phyloP scores from a whole-genome alignment of 495 filamentous ascomycete genomes.

The Hyaloscypha finlandica region DNA sequence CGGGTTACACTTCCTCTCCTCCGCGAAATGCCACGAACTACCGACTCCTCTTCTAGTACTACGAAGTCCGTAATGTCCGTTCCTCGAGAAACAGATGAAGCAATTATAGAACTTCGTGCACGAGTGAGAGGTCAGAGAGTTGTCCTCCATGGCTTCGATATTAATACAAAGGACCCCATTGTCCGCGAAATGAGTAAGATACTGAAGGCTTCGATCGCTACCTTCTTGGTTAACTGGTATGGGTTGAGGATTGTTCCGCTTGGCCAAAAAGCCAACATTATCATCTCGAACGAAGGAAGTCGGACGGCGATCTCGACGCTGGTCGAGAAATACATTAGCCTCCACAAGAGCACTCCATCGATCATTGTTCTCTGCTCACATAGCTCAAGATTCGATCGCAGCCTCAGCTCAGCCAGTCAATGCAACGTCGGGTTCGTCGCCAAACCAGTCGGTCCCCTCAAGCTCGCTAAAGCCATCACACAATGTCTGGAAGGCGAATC shows the following conservation, averaged over 20 bases:
- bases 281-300: slow-evolving; percentile 27
- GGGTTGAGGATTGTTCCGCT: slow-evolving; percentile 25
- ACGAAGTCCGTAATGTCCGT: slow-evolving; percentile 17
- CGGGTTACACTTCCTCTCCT: slow-evolving; percentile 29
- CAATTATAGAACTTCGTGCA: slow-evolving; percentile 19
- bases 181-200: slow-evolving; percentile 14
- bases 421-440: slow-evolving; percentile 28
- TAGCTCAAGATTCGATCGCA: slow-evolving; percentile 23
- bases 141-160: slow-evolving; percentile 29
- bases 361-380: slow-evolving; percentile 32
- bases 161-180: slow-evolving; percentile 21
- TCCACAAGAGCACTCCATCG: slow-evolving; percentile 9
- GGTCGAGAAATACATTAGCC: neutral
- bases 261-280: slow-evolving; percentile 20
- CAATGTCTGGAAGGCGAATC: slow-evolving; percentile 25
- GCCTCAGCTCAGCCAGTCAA: neutral
- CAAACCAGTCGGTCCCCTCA: slow-evolving; percentile 32
- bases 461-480: slow-evolving; percentile 29
- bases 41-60: slow-evolving; percentile 16
- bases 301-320: slow-evolving; percentile 13
- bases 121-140: slow-evolving; percentile 24
- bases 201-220: slow-evolving; percentile 25
- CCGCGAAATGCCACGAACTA: slow-evolving; percentile 23
- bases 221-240: slow-evolving; percentile 32
- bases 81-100: slow-evolving; percentile 23